Conservation (phyloP, 495 filamentous ascomycete species). For the Penicillium antarcticum region DNA sequence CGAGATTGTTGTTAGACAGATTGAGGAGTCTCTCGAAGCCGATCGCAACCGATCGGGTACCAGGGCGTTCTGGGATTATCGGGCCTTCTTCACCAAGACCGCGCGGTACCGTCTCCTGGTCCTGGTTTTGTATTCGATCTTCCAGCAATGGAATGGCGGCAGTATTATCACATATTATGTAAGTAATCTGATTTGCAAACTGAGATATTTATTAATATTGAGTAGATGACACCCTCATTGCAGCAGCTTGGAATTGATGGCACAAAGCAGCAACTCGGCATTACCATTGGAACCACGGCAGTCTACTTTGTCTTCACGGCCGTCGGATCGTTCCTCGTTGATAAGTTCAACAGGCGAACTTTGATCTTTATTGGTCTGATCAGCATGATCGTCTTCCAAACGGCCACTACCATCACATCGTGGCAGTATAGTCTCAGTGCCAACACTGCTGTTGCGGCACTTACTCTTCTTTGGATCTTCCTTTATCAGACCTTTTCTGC, state of each 20-base stretch:
- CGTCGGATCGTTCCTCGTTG: conserved; percentile 34
- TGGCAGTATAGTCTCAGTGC: conserved; percentile 30
- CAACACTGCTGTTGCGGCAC: conserved; percentile 22
- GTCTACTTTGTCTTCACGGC: conserved; percentile 41
- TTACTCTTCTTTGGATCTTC: conserved; percentile 41
- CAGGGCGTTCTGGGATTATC: conserved; percentile 34
- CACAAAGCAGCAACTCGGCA: conserved; percentile 29
- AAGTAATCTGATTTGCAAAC: background rate
- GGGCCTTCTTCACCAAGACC: conserved; percentile 34
- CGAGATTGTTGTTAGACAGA: conserved; percentile 35
- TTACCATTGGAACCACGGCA: conserved; percentile 37
- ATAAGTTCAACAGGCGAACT: conserved; percentile 34
- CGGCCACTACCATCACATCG: conserved; percentile 37
- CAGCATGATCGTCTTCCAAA: conserved; percentile 38
- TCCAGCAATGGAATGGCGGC: conserved; percentile 46
- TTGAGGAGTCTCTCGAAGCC: conserved; percentile 36
- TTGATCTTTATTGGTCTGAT: conserved; percentile 35
- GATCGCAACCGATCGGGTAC: conserved; percentile 24
- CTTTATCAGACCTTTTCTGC: conserved; percentile 40
- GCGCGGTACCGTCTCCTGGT: conserved; percentile 36
- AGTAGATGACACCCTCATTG: conserved; percentile 36
- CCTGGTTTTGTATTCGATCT: conserved; percentile 37
- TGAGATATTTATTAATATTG: background rate
- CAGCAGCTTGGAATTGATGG: conserved; percentile 31
- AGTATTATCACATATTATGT: conserved; percentile 42